A percentile compares a stretch with the other conserved stretches of the same genome.
phyloP scores from a whole-genome alignment of 1,284 basidiomycete genomes.

The Limonomyces culmigenus region DNA sequence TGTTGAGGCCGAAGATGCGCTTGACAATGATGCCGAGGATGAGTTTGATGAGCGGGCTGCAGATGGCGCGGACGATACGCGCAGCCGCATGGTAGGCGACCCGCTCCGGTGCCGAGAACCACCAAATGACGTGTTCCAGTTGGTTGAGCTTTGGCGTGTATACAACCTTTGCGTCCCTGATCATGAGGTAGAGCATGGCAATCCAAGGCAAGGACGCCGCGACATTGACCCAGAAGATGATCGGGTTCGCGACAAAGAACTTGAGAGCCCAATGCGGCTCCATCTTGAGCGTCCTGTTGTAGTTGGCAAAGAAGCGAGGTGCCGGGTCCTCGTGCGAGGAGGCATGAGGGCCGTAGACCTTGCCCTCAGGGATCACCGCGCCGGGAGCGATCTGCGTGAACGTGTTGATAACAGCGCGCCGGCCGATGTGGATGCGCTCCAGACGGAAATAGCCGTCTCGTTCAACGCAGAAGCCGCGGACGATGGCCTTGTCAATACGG shows the following conservation, averaged over 20 bases:
- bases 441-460: slow-evolving; percentile 24
- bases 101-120: slow-evolving; percentile 23
- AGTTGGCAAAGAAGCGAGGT: slow-evolving; percentile 18
- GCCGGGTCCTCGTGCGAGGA: slow-evolving; percentile 22
- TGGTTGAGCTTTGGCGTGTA: slow-evolving; percentile 14
- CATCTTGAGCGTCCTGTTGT: slow-evolving; percentile 17
- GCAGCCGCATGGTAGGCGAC: slow-evolving; percentile 22
- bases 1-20: slow-evolving; percentile 22
- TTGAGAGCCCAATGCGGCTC: slow-evolving; percentile 17
- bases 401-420: slow-evolving; percentile 22
- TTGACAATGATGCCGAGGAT: slow-evolving; percentile 22
- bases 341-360: slow-evolving; percentile 26
- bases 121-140: slow-evolving; percentile 22
- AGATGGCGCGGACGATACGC: slow-evolving; percentile 19
- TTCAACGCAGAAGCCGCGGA: slow-evolving; percentile 29
- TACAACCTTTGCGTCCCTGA: slow-evolving; percentile 13
- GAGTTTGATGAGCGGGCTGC: slow-evolving; percentile 21
- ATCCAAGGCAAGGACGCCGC: slow-evolving; percentile 25
- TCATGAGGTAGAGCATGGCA: slow-evolving; percentile 19
- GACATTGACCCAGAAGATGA: slow-evolving; percentile 17
- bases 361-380: slow-evolving; percentile 17
- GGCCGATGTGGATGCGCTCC: slow-evolving; percentile 20
- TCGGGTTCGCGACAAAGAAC: slow-evolving; percentile 20
- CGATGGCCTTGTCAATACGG: slow-evolving; percentile 19
- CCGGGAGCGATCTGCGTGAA: slow-evolving; percentile 25